Conservation (phyloP, 106 monocot genomes). For the Dioscorea alata region DNA sequence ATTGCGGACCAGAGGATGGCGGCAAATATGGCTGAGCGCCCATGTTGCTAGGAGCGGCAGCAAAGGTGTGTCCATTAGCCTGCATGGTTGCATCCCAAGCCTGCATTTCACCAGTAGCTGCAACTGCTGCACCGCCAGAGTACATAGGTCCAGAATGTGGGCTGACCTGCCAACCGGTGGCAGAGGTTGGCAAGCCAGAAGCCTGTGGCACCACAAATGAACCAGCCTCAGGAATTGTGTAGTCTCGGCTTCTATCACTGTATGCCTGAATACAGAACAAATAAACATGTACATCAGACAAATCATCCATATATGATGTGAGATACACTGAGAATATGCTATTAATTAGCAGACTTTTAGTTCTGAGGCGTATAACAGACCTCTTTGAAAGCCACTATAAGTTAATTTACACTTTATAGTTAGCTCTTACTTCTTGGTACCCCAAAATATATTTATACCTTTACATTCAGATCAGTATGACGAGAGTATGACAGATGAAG, state of each 20-base stretch:
- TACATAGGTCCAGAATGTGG: conserved; percentile 28
- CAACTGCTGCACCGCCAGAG: conserved; percentile 9
- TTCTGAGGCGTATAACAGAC: not conserved
- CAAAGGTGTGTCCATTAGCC: conserved; percentile 6
- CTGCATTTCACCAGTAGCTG: conserved; percentile 17
- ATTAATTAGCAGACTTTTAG: not conserved
- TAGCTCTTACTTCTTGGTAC: conserved; percentile 4
- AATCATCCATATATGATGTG: not conserved
- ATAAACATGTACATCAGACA: not conserved
- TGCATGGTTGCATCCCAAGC: conserved; percentile 55
- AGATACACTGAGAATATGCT: not conserved
- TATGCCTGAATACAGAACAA: conserved; percentile 55
- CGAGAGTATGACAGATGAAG: conserved; percentile 96
- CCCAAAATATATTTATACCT: conserved; percentile 55
- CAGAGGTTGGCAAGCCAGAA: conserved; percentile 20
- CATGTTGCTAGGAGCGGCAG: conserved; percentile 18
- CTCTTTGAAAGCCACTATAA: not conserved
- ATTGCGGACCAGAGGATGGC: conserved; percentile 18
- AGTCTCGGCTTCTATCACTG: conserved; percentile 86
- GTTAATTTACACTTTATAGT: not conserved
- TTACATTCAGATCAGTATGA: conserved; percentile 97
- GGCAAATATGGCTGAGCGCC: conserved; percentile 24
- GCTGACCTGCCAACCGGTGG: conserved; percentile 39
- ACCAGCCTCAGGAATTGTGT: conserved; percentile 59
- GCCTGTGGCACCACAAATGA: conserved; percentile 46